These are phyloP conservation scores for Fusarium nodosum DNA, from an alignment of 2,329 filamentous ascomycete species.

Conservation along the genomic window DNA sequence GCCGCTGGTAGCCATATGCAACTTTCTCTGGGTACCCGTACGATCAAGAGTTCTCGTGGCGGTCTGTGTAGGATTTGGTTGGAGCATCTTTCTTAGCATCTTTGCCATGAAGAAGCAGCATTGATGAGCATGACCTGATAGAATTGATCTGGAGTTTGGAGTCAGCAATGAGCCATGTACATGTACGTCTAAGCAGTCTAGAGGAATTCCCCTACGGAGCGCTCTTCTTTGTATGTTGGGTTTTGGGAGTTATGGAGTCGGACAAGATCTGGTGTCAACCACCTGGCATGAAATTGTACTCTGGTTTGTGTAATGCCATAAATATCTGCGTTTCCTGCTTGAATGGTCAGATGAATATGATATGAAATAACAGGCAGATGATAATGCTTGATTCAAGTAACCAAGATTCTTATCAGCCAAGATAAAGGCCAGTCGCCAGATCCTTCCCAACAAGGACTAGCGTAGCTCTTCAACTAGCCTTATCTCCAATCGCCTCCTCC, in stretches of 20 bases:
- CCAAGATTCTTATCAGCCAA: slow-evolving; percentile 4
- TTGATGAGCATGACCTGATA: background rate
- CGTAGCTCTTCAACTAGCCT: background rate
- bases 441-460: slow-evolving; percentile 12
- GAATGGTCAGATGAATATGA: background rate
- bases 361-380: background rate
- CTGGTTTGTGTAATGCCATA: background rate
- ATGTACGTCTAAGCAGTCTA: slow-evolving; percentile 3
- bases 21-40: slow-evolving; percentile 56
- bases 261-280: background rate
- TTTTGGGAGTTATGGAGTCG: slow-evolving; percentile 7
- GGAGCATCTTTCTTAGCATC: slow-evolving; percentile 56
- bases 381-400: background rate
- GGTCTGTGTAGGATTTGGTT: slow-evolving; percentile 55
- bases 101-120: slow-evolving; percentile 49
- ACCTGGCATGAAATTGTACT: background rate
- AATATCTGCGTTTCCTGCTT: background rate
- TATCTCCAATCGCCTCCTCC: slow-evolving; percentile 19
- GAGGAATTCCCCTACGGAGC: slow-evolving; percentile 21
- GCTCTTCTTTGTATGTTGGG: slow-evolving; percentile 30
- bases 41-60: slow-evolving; percentile 55
- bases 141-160: slow-evolving; percentile 21
- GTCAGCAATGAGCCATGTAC: background rate
- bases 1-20: slow-evolving; percentile 55
- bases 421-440: slow-evolving; percentile 23